Base-by-base conservation (phyloP, 306 rosid genomes). In the Neltuma alba region DNA sequence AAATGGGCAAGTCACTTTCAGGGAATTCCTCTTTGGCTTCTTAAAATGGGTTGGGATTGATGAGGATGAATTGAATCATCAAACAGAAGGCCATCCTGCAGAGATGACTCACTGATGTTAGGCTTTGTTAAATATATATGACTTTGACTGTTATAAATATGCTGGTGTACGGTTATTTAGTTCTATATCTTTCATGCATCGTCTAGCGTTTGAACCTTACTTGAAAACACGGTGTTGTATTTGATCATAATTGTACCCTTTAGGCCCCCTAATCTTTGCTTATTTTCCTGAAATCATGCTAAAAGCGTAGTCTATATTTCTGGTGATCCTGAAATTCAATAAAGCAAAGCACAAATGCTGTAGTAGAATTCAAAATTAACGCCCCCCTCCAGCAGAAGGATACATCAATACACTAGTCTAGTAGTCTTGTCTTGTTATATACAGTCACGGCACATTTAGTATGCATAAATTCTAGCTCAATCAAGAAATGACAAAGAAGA, bases 21-120 rank as follows among this genome's bases (percentile, higher is more conserved):
- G 92, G 80, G 96, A 89, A 85, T 94, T 92, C 67, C 97, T 92
- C 70, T 94, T 94, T 81, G 96, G 91, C 71, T 93, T 91, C 87
- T 79, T 93, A 38, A 80, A 89, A 60, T 94, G 98, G 98, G 84
- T 92, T n/a, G 97, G 98, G 61, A 89, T 94, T 25, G 97, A 89
- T 75, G 85, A 48, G 50, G 94, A 94, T 69, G 98, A 88, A 72
- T 85, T 85, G 48, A 78, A 79, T 48, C 81, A 77, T 55, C 52
- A 50, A 6, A 34, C 63, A 28, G 64, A 45, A 85, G 82, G 57
- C 77, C 66, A 11, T 30, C 36, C n/a, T 40, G 40, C 78, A 72
- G 36, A 54, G 63, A 40, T 18, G 48, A 37, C 25, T 41, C 45
- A 57, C 62, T 47, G 75, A 75, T 57, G 76, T 78, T 82, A 70